These are phyloP conservation scores for Cladosporium sp. DNA, from an alignment of 2,329 filamentous ascomycete genomes.

Conservation along the genomic window DNA sequence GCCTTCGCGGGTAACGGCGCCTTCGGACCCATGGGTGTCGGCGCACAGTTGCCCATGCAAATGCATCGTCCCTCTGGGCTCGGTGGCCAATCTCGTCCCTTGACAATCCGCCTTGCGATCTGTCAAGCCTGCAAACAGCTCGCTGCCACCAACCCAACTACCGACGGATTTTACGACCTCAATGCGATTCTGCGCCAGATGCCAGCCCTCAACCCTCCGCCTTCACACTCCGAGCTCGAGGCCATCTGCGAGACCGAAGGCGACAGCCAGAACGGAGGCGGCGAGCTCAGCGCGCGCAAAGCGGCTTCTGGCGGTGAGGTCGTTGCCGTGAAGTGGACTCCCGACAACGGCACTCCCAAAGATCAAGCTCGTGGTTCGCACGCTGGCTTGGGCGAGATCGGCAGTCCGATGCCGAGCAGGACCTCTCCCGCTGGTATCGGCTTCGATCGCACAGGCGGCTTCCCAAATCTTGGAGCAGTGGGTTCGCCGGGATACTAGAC, in stretches of 20 bases:
- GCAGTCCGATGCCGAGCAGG: slow-evolving; percentile 43
- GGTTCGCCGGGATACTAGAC: slow-evolving; percentile 13
- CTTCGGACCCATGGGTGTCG: slow-evolving; percentile 46
- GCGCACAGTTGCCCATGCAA: slow-evolving; percentile 15
- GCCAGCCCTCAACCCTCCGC: slow-evolving; percentile 53
- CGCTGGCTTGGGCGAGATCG: slow-evolving; percentile 43
- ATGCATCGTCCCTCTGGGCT: slow-evolving; percentile 43
- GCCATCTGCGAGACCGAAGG: slow-evolving; percentile 90
- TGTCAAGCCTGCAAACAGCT: slow-evolving; percentile 72
- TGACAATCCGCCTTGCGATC: slow-evolving; percentile 68
- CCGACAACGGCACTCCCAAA: slow-evolving; percentile 27
- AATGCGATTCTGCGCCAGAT: slow-evolving; percentile 60
- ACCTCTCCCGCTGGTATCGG: slow-evolving; percentile 32
- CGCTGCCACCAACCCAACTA: slow-evolving; percentile 37
- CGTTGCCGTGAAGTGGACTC: slow-evolving; percentile 44
- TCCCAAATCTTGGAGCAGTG: slow-evolving; percentile 25
- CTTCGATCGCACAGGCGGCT: slow-evolving; percentile 24
- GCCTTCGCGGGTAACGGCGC: slow-evolving; percentile 44
- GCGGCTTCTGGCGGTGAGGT: slow-evolving; percentile 17
- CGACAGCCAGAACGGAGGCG: slow-evolving; percentile 78
- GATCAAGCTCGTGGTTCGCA: slow-evolving; percentile 22
- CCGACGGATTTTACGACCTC: slow-evolving; percentile 63
- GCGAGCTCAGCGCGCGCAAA: slow-evolving; percentile 69
- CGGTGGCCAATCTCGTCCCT: slow-evolving; percentile 46
- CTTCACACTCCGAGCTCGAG: slow-evolving; percentile 64